Evolutionary conservation across 768 basidiomycete genomes (phyloP).

Genomic region (Tremella yokohamensis): DNA sequence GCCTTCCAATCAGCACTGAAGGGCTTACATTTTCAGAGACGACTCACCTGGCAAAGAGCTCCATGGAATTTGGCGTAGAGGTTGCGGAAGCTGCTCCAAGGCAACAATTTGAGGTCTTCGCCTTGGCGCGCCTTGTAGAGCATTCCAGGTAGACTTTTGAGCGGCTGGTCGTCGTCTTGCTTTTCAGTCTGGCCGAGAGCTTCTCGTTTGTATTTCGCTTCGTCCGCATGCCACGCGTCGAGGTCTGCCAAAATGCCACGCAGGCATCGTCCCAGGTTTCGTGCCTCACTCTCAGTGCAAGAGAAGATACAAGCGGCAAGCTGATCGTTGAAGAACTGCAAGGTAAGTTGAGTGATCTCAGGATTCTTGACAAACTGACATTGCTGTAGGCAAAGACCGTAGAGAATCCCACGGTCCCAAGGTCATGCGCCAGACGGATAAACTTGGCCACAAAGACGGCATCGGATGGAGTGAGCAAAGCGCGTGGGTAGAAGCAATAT

Average conservation of each 20-base stretch:
- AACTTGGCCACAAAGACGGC: constrained; percentile 91
- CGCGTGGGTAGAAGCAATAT: constrained; percentile 88
- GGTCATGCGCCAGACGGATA: constrained; percentile 77
- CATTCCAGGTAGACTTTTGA: constrained; percentile 69
- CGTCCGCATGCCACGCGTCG: constrained; percentile 73
- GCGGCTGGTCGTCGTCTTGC: constrained; percentile 52
- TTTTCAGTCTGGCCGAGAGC: constrained; percentile 69
- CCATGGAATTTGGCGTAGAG: constrained; percentile 80
- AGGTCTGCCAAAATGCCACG: constrained; percentile 72
- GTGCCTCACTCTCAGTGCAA: constrained; percentile 92
- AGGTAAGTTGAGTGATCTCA: background rate
- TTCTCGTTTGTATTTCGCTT: constrained; percentile 55
- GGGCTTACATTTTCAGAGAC: constrained; percentile 3
- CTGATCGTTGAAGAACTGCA: constrained; percentile 76
- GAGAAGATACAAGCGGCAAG: constrained; percentile 81
- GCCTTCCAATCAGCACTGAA: constrained; percentile 52
- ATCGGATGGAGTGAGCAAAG: constrained; percentile 91
- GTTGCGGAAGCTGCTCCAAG: constrained; percentile 67
- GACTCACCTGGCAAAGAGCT: constrained; percentile 65
- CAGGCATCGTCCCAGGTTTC: constrained; percentile 86
- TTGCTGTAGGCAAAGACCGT: constrained; percentile 80
- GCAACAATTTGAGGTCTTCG: constrained; percentile 54
- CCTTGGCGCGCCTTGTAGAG: constrained; percentile 54
- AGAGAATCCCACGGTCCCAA: constrained; percentile 85
- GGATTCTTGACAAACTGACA: constrained; percentile 55